These are phyloP conservation scores for Cenchrus americanus DNA, from an alignment of 176 grass and related monocot genomes.

Conservation along the genomic window DNA sequence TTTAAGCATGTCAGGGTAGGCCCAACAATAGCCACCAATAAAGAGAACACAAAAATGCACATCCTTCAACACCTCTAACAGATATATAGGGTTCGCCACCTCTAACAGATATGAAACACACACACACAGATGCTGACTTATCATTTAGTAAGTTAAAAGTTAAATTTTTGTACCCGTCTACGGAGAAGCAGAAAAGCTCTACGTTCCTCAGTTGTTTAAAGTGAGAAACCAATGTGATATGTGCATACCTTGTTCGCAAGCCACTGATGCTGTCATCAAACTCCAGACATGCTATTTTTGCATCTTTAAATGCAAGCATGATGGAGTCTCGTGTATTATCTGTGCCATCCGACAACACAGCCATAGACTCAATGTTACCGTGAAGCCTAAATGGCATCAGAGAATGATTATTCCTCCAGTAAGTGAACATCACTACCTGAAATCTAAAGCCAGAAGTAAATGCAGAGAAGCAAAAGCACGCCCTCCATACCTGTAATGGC, in stretches of 20 bases:
- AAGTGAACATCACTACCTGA: neutral
- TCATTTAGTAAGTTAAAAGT: neutral
- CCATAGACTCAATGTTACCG: constrained; percentile 77
- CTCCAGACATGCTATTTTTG: constrained; percentile 80
- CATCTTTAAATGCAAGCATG: constrained; percentile 70
- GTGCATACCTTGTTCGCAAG: constrained; percentile 66
- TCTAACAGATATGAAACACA: neutral
- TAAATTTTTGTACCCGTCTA: neutral
- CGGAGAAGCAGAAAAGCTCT: neutral
- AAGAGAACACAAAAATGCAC: neutral
- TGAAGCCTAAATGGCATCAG: constrained; percentile 65
- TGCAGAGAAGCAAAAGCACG: constrained; percentile 7
- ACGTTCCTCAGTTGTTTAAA: neutral
- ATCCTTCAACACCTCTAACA: neutral
- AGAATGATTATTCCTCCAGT: constrained; percentile 8
- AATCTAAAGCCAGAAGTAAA: neutral
- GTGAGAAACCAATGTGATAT: neutral
- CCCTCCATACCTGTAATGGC: constrained; percentile 62
- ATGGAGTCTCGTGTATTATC: constrained; percentile 76
- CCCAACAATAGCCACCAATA: neutral
- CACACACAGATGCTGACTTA: neutral
- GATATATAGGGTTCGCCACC: neutral
- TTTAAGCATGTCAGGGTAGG: neutral
- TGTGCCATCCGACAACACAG: constrained; percentile 66
- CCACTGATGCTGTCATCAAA: constrained; percentile 78